Conservation (phyloP, 352 stramenopile genomes). For the Phytophthora boehmeriae region DNA sequence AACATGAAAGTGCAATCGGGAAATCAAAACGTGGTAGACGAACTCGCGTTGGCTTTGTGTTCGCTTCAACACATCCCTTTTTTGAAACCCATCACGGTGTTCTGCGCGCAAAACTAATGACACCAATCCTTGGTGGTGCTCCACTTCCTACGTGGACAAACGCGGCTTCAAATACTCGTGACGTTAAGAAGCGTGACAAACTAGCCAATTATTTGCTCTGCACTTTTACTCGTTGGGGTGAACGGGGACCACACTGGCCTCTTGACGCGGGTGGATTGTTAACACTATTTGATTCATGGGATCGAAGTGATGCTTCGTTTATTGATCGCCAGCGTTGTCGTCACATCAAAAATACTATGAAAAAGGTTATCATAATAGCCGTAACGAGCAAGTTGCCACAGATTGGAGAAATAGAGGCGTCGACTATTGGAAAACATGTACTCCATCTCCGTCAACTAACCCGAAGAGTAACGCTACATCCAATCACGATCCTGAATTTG, state of each 20-base stretch:
- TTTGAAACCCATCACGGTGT: slow-evolving; percentile 1
- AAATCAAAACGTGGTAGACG: not conserved
- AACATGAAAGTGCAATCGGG: not conserved
- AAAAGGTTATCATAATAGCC: not conserved
- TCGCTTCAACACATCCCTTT: not conserved
- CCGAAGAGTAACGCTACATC: no score
- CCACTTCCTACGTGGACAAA: slow-evolving; percentile 2
- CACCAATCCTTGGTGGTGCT: slow-evolving; percentile 9
- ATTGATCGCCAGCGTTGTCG: not conserved
- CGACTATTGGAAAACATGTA: not conserved
- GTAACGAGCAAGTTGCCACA: not conserved
- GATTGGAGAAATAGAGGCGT: not conserved
- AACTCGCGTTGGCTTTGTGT: not conserved
- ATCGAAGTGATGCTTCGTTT: not conserved
- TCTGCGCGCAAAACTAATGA: slow-evolving; percentile 14
- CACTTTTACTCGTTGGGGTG: not conserved
- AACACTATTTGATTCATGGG: not conserved
- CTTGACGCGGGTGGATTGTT: not conserved
- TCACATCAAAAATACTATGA: not conserved
- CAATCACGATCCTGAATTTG: not conserved
- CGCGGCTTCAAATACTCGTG: not conserved
- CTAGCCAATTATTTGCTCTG: not conserved
- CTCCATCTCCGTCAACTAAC: no score
- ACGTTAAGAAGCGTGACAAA: not conserved
- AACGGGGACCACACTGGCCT: not conserved